A percentile compares a stretch with the other conserved stretches of the same genome.
These are phyloP conservation scores for Senna tora DNA, from an alignment of 306 rosid genomes.

Conservation along the genomic window DNA sequence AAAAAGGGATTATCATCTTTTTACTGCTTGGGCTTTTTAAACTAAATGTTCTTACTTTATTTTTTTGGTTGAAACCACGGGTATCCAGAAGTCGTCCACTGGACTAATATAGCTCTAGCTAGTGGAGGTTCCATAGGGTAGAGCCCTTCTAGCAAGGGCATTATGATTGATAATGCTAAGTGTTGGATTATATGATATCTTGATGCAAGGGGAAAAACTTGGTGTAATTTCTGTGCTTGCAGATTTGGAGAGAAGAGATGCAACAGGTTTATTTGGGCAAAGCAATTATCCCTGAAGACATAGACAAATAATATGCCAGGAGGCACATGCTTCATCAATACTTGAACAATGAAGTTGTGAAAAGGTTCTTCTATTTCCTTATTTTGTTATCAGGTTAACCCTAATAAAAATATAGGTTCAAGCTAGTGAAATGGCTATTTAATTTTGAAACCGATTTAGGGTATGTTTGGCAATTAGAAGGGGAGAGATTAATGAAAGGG, in stretches of 20 bases:
- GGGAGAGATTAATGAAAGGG: too few relatives aligned
- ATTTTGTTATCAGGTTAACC: background rate
- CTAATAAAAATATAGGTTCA: background rate
- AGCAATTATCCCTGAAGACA: constrained; percentile 56
- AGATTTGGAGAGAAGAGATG: constrained; percentile 98
- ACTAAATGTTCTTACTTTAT: too few relatives aligned
- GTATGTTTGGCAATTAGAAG: too few relatives aligned
- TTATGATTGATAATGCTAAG: background rate
- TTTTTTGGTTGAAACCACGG: too few relatives aligned
- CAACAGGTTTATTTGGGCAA: constrained; percentile 81
- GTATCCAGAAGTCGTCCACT: too few relatives aligned
- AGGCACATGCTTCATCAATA: constrained; percentile 18
- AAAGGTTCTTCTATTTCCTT: constrained; percentile 35
- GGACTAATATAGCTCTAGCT: too few relatives aligned
- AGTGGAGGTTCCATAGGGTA: too few relatives aligned
- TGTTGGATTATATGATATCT: constrained; percentile 22
- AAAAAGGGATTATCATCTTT: background rate
- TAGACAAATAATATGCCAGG: constrained; percentile 55
- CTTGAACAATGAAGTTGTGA: constrained; percentile 30
- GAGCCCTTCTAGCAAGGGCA: too few relatives aligned
- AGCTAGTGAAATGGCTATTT: background rate
- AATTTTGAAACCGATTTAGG: too few relatives aligned
- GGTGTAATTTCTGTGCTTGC: constrained; percentile 40
- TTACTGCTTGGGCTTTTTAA: background rate
- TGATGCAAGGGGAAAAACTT: constrained; percentile 24